Conservation (phyloP, 2,329 filamentous ascomycete species). For the Alternaria alternata region DNA sequence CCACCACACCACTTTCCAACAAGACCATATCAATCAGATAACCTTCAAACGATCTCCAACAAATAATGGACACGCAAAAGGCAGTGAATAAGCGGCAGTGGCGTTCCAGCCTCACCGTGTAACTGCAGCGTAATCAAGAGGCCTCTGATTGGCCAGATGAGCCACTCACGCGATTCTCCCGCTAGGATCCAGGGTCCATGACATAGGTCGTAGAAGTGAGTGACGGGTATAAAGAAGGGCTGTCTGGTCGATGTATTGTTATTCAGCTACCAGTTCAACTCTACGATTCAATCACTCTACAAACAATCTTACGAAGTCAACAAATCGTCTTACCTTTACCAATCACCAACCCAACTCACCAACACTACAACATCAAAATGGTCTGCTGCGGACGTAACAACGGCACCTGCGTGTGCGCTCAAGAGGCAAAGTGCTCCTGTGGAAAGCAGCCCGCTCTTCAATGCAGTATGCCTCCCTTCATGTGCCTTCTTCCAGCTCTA, state of each 20-base stretch:
- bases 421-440: constrained; percentile 79
- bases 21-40: constrained; percentile 20
- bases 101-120: constrained; percentile 25
- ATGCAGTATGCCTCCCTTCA: constrained; percentile 63
- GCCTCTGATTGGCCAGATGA: constrained; percentile 37
- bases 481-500: too few species aligned
- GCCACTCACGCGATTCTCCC: constrained; percentile 31
- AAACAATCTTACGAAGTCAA: not conserved
- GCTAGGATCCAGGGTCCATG: constrained; percentile 25
- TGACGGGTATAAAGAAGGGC: constrained; percentile 32
- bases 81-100: constrained; percentile 34
- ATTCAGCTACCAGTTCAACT: constrained; percentile 4
- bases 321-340: not conserved
- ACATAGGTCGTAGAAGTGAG: constrained; percentile 19
- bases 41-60: constrained; percentile 17
- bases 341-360: not conserved
- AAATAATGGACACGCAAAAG: constrained; percentile 31
- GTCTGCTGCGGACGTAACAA: constrained; percentile 67
- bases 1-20: not conserved
- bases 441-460: constrained; percentile 86
- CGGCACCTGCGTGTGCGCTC: constrained; percentile 64
- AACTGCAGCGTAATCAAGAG: constrained; percentile 39
- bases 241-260: constrained; percentile 1
- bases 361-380: constrained; percentile 46
- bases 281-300: not conserved